Conservation (phyloP, 768 basidiomycete genomes). For the Amanita jacksonii region DNA sequence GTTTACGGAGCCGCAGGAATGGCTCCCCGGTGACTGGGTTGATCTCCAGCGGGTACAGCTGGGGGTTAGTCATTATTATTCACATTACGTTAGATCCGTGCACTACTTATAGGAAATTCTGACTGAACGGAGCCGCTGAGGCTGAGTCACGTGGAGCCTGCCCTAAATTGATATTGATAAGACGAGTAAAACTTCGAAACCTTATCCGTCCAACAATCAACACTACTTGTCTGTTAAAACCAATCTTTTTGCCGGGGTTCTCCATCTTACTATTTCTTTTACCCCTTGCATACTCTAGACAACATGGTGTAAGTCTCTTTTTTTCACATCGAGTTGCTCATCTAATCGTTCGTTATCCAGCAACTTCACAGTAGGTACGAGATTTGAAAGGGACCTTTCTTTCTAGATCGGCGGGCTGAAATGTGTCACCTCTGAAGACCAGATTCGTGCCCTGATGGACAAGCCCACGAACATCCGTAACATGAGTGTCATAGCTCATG, state of each 20-base stretch:
- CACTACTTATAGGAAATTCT: too few species aligned
- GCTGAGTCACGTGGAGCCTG: conserved; percentile 18
- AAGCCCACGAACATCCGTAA: conserved; percentile 86
- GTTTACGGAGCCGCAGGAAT: conserved; percentile 41
- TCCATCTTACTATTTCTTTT: conserved; percentile 16
- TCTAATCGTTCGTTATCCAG: conserved; percentile 33
- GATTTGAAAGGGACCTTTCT: background rate
- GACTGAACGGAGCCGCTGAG: too few species aligned
- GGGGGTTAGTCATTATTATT: conserved; percentile 16
- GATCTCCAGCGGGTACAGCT: conserved; percentile 30
- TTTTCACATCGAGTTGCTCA: conserved; percentile 17
- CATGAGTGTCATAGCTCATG: conserved; percentile 92
- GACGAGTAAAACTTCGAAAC: conserved; percentile 27
- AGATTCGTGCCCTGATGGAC: conserved; percentile 86
- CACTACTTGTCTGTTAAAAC: conserved; percentile 26
- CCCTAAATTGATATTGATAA: conserved; percentile 34
- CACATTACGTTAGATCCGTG: background rate
- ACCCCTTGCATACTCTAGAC: conserved; percentile 37
- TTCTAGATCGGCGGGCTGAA: conserved; percentile 8
- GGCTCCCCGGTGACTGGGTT: conserved; percentile 37
- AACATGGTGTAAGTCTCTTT: conserved; percentile 70
- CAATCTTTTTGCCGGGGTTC: conserved; percentile 23
- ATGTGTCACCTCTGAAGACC: conserved; percentile 38
- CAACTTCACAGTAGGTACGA: conserved; percentile 78
- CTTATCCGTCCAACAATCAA: conserved; percentile 27